Base-by-base conservation (phyloP, 2,329 filamentous ascomycete species). In the Endoconidiophora laricicola region DNA sequence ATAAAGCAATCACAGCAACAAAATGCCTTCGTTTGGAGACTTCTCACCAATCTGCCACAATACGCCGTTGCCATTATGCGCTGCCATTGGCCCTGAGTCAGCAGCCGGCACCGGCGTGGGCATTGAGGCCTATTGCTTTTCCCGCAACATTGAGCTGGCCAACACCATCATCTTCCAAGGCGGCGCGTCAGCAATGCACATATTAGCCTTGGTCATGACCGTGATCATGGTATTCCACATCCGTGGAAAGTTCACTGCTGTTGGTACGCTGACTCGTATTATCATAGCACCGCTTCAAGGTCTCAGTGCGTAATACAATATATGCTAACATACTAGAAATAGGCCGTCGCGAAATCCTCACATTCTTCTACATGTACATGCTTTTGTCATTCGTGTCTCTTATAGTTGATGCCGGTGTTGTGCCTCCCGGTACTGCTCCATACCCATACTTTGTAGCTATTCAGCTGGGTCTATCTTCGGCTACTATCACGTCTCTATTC, bases 151-250 rank as follows among this genome's bases (percentile, higher is more conserved):
- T 65, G 88, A 95, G 66, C 67, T 96, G 57, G 91, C 88, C 58
- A 98, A 98, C 69, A 98, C 91, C 39, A 90, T 96, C 68, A 98
- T 98, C 61, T 98, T 98, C 64, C 81, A 96, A 67, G 86, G 81
- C 61, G 91, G 88, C 24, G 80, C 87, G 20, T 86, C 85, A 55
- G 87, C 90, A 61, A 85, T 91, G 68, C 91, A 98, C 66, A 96
- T 98, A 57, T 69, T 83, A 52, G 86, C 90, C 12, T 71, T 98
- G 53, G 70, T 80, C 58, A 95, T 98, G 90, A 93, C 87, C 3
- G 83, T 90, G 6, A 82, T 94, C 60, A 98, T 98, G 91, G 87
- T 98, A 55, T 73, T 98, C 56, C 91, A 98, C 65, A 85, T 98
- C 55, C 78, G 91, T 59, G 90, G 86, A 59, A 98, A 98, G 68